Evolutionary conservation across 805 yeast species (phyloP).

Genomic region (Metschnikowia shivogae): DNA sequence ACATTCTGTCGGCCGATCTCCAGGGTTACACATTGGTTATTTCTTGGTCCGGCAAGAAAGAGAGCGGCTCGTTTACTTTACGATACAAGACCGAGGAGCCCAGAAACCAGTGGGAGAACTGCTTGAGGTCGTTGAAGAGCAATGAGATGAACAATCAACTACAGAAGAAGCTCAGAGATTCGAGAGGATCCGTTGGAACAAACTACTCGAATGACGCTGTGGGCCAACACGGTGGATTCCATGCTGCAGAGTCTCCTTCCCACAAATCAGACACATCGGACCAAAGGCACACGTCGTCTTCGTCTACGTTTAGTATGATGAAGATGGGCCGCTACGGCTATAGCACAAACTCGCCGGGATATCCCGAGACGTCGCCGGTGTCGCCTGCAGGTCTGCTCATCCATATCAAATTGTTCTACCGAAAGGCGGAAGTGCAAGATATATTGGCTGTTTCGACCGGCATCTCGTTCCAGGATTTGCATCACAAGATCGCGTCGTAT

Average conservation of each 20-base stretch:
- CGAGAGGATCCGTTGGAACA: conserved; percentile 26
- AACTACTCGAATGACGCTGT: conserved; percentile 24
- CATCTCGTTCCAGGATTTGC: conserved; percentile 47
- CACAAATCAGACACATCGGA: conserved; percentile 24
- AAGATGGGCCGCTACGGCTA: conserved; percentile 22
- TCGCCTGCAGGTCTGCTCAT: conserved; percentile 12
- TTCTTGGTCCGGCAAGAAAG: conserved; percentile 82
- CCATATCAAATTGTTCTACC: conserved; percentile 30
- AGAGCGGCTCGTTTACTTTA: conserved; percentile 79
- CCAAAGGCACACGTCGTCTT: conserved; percentile 40
- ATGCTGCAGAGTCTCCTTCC: conserved; percentile 3
- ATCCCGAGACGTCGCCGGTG: conserved; percentile 7
- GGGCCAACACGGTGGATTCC: background rate
- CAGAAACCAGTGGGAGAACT: conserved; percentile 75
- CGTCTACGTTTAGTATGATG: conserved; percentile 44
- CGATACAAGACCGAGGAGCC: conserved; percentile 80
- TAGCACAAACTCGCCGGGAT: conserved; percentile 16
- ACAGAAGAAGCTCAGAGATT: conserved; percentile 34
- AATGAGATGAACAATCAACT: conserved; percentile 38
- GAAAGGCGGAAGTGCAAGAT: conserved; percentile 27
- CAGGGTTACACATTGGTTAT: conserved; percentile 59
- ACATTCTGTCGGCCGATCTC: conserved; percentile 33
- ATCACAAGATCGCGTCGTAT: conserved; percentile 55
- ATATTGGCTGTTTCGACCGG: conserved; percentile 25
- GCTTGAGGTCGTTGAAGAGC: conserved; percentile 49